Evolutionary conservation across 129 eudicot genomes (phyloP), one percentile per base, ranked within the genome.

Genomic region (Chrysanthemum seticuspe): DNA sequence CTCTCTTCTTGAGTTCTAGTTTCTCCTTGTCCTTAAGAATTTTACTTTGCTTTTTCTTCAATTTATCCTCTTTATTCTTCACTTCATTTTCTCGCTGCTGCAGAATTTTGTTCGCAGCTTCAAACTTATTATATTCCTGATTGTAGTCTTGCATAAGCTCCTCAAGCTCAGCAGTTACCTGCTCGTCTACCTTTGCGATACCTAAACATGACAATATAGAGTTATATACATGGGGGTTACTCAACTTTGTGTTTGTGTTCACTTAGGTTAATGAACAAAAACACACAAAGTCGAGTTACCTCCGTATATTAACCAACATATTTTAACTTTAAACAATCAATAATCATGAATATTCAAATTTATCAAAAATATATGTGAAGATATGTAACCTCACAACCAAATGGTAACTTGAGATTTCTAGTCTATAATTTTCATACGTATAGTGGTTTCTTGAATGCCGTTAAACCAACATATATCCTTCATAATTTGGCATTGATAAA

Each of bases 121-220:
- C 56, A 18, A 66, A 40, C n/a, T 66, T 13, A 19, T 11, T 19
- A 18, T 36, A 11, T 12, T 21, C 48, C 10, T 66, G 55, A 16
- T 45, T 49, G 52, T 66, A 66, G 71, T 66, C 11, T 47, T 4
- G 31, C 47, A 44, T 2, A 45, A 66, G 23, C 50, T 66, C 48
- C 71, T 66, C 71, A 14, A 13, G 13, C 14, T 66, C 36, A 66
- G 4, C 34, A 15, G 25, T 65, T 36, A 65, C 44, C 70, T 65
- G 44, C 70, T 65, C 54, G 2, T 66, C 21, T 16, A 66, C 71
- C 71, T 23, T 66, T 47, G 11, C 12, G 11, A 40, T 16, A 45
- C 48, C 71, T 66, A 65, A 13, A 1, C 7, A 64, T 2, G 7
- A 62, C 31, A 6, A 16, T 29, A 6, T 40, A 40, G 0, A 40